These are phyloP conservation scores for Flaveria brownii DNA, from an alignment of 129 eudicot genomes.

Conservation along the genomic window DNA sequence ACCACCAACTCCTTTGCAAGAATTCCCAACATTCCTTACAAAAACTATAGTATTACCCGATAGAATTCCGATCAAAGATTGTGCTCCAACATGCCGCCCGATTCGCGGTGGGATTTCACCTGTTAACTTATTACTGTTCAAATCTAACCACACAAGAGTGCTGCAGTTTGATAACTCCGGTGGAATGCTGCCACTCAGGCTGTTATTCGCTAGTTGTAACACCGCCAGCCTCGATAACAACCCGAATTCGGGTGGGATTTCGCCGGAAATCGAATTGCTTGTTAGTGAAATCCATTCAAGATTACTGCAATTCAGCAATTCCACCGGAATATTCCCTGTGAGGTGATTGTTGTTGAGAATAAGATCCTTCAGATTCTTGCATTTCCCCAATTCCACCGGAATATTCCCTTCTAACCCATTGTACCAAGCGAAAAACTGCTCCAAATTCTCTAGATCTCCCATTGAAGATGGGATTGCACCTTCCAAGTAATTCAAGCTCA, in stretches of 20 bases:
- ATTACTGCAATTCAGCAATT: conserved; percentile 64
- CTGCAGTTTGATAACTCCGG: conserved; percentile 62
- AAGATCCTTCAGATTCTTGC: conserved; percentile 71
- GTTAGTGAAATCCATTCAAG: conserved; percentile 93
- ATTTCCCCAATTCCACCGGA: conserved; percentile 69
- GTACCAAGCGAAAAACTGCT: conserved; percentile 92
- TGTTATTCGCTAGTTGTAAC: conserved; percentile 76
- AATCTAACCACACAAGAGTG: conserved; percentile 89
- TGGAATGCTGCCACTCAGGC: conserved; percentile 73
- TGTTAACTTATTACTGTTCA: conserved; percentile 64
- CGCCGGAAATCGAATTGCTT: conserved; percentile 71
- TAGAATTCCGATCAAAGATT: conserved; percentile 69
- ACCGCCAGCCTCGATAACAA: conserved; percentile 68
- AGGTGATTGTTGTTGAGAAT: conserved; percentile 78
- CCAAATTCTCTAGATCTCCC: conserved; percentile 76
- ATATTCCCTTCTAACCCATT: conserved; percentile 74
- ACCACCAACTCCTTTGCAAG: conserved; percentile 92
- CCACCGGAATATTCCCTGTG: conserved; percentile 65
- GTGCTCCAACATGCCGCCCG: conserved; percentile 78
- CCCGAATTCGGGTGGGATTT: conserved; percentile 76
- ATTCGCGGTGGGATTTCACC: conserved; percentile 81
- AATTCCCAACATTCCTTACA: conserved; percentile 81
- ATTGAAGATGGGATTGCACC: conserved; percentile 70
- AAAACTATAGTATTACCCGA: conserved; percentile 80
- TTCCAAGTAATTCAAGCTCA: conserved; percentile 79